A percentile compares a stretch with the other conserved stretches of the same genome.
phyloP scores from a whole-genome alignment of 176 grass and related monocot genomes.

The Bonia amplexicaulis region DNA sequence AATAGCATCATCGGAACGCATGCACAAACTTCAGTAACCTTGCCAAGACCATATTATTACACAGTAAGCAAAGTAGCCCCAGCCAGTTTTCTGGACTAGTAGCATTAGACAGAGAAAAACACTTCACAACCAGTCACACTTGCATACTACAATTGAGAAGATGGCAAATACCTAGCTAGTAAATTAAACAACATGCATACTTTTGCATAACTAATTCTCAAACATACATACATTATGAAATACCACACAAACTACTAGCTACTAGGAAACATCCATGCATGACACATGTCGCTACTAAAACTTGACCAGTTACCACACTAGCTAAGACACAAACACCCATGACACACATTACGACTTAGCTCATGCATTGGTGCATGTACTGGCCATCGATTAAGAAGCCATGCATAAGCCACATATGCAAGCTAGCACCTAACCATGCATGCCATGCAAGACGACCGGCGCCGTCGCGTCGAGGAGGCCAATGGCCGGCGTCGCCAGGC shows the following conservation, averaged over 20 bases:
- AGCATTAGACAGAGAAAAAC: background rate
- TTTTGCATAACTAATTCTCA: background rate
- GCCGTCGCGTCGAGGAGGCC: slow-evolving; percentile 67
- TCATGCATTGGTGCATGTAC: background rate
- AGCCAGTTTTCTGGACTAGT: background rate
- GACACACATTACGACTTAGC: background rate
- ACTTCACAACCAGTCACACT: background rate
- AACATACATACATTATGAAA: background rate
- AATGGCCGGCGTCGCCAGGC: slow-evolving; percentile 85
- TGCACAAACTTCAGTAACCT: background rate
- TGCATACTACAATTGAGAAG: background rate
- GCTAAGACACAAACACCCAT: background rate
- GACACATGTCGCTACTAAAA: background rate
- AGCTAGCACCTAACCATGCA: slow-evolving; percentile 28
- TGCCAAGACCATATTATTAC: background rate
- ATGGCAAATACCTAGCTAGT: background rate
- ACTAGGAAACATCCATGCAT: background rate
- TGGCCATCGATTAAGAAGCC: background rate
- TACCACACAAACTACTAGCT: background rate
- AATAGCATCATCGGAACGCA: background rate
- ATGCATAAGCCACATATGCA: background rate
- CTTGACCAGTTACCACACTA: background rate
- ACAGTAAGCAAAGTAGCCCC: background rate
- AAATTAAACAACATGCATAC: background rate
- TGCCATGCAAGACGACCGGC: slow-evolving; percentile 45